Conservation (phyloP, 176 grass and related monocot species). For the Aegilops longissima region DNA sequence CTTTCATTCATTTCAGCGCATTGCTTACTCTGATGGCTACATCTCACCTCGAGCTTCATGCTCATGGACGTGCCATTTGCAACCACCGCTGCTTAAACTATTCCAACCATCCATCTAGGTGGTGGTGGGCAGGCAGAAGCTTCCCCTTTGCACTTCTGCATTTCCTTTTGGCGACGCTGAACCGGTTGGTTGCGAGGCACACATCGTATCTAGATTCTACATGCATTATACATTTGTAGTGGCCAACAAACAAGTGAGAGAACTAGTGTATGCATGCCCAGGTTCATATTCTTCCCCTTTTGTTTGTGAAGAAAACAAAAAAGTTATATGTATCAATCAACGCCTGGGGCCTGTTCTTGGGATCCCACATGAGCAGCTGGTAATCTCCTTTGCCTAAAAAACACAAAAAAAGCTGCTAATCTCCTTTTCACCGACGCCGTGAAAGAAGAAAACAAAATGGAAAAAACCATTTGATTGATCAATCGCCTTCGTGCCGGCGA, state of each 20-base stretch:
- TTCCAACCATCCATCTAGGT: neutral
- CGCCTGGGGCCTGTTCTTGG: neutral
- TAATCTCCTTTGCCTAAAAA: neutral
- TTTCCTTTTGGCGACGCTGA: constrained; percentile 10
- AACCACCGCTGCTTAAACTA: constrained; percentile 42
- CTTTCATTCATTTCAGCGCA: neutral
- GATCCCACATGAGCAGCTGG: neutral
- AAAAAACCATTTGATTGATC: neutral
- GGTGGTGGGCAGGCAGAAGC: neutral
- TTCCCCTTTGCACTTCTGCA: constrained; percentile 15
- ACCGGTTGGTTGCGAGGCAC: constrained; percentile 21
- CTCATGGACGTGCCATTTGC: constrained; percentile 39
- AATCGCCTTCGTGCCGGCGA: neutral
- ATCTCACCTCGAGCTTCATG: constrained; percentile 7
- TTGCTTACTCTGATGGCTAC: constrained; percentile 19
- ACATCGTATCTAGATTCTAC: constrained; percentile 20
- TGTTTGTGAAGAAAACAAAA: neutral
- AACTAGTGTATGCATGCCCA: no score
- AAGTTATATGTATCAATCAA: neutral
- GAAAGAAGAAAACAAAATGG: neutral
- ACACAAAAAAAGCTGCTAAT: no score
- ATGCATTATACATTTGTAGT: neutral
- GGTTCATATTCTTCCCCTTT: neutral
- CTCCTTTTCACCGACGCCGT: neutral
- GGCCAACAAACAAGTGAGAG: no score